Conservation (phyloP, 345 rosid species). For the Camelina laxa region DNA sequence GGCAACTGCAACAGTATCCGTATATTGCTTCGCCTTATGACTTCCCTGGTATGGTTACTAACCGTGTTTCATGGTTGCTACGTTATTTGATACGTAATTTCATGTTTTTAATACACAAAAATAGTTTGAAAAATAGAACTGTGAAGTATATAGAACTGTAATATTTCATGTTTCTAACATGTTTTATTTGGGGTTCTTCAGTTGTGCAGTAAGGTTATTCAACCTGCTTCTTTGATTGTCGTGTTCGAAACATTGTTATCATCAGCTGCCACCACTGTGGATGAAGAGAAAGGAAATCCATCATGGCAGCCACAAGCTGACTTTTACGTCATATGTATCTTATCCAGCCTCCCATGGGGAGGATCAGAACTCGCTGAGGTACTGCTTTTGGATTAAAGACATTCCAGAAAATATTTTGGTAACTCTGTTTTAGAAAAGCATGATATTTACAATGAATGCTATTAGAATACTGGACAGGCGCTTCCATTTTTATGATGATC, state of each 20-base stretch:
- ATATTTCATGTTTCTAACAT: constrained; percentile 10
- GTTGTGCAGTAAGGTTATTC: constrained; percentile 98
- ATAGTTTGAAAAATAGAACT: background rate
- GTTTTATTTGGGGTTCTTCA: constrained; percentile 41
- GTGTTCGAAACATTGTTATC: constrained; percentile 87
- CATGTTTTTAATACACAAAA: constrained; percentile 1
- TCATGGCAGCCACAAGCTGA: constrained; percentile 97
- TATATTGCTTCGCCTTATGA: constrained; percentile 80
- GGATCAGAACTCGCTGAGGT: constrained; percentile 97
- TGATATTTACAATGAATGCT: constrained; percentile 11
- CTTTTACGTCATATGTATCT: constrained; percentile 86
- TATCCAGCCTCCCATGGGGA: constrained; percentile 98
- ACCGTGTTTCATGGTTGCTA: background rate
- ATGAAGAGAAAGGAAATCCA: constrained; percentile 98
- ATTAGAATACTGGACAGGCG: constrained; percentile 15
- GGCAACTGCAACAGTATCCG: constrained; percentile 81
- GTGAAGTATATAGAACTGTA: constrained; percentile 5
- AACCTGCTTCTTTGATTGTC: constrained; percentile 84
- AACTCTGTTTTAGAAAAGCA: constrained; percentile 6
- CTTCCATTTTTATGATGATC: constrained; percentile 5
- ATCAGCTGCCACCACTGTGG: constrained; percentile 93
- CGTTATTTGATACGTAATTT: constrained; percentile 1
- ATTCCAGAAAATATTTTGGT: constrained; percentile 6
- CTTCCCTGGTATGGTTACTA: constrained; percentile 69
- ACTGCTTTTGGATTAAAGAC: constrained; percentile 30